Evolutionary conservation across 73 alveolate genomes (phyloP), one percentile per base, ranked within the genome.

Genomic region (Blepharisma stoltei): DNA sequence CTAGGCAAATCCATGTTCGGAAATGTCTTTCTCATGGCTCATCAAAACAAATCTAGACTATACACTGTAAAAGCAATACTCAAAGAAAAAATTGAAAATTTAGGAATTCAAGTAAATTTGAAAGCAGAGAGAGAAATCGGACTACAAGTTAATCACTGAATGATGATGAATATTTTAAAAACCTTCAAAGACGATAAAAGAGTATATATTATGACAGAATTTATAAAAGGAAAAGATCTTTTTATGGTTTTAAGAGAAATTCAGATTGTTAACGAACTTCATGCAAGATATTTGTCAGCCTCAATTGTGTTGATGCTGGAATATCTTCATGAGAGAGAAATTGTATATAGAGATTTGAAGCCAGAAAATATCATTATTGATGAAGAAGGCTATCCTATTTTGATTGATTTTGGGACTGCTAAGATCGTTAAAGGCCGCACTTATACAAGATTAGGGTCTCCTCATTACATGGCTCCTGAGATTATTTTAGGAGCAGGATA

Each of bases 401-500:
- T 83, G 45, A 83, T 78, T 7, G 90, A 83, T 77, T 83, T 83
- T 79, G 90, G 90, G 6, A 77, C 90, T 25, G 90, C 80, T 6
- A 78, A 77, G 47, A 83, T 78, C 66, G 80, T 83, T 14, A 50
- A 67, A 65, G 86, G 78, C 48, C 75, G 90, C 54, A 83, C 90
- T 25, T 49, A 70, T n/a, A 83, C 90, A 6, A 78, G 69, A 6
- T 65, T 83, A 50, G 89, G 89, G 46, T 71, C 89, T 50, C 84
- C 89, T 6, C 91, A 83, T 78, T 83, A 83, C 49, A 67, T 83
- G 85, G 91, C 91, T 80, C 91, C 91, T 48, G 91, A 83, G 76
- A 68, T 83, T 44, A 69, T 69, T n/a, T 44, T 69, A 69, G 45
- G 79, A 43, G 27, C 25, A 8, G 79, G 79, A n/a, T 69, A 69